Conservation (phyloP, 768 basidiomycete genomes). For the Mrakia blollopis region DNA sequence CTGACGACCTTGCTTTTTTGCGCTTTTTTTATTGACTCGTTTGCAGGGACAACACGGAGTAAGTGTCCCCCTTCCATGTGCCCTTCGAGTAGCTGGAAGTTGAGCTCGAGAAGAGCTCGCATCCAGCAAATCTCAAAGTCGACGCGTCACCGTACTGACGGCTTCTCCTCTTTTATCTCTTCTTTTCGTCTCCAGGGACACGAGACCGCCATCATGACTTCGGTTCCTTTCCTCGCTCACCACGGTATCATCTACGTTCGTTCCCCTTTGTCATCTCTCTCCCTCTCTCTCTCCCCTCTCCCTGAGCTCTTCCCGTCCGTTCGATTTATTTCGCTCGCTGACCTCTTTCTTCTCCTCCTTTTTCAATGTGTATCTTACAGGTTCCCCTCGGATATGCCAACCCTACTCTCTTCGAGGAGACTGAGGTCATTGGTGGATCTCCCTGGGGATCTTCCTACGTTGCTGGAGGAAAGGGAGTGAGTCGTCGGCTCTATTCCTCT, state of each 20-base stretch:
- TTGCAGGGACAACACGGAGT: conserved; percentile 11
- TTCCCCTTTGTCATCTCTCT: too few species aligned
- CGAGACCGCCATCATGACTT: conserved; percentile 27
- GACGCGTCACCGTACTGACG: too few species aligned
- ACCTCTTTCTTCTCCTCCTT: too few species aligned
- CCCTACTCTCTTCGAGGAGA: conserved; percentile 8
- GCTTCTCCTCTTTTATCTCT: background rate
- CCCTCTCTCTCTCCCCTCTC: too few species aligned
- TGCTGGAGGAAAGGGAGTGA: conserved; percentile 23
- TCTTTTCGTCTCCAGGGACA: conserved; percentile 4
- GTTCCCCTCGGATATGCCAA: conserved; percentile 20
- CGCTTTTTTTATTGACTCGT: background rate
- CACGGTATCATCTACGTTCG: conserved; percentile 28
- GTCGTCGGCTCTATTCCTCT: too few species aligned
- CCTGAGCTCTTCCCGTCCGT: too few species aligned
- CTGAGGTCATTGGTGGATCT: conserved; percentile 30
- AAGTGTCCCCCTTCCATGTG: background rate
- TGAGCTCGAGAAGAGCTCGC: too few species aligned
- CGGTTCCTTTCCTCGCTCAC: conserved; percentile 9
- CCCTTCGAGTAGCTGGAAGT: too few species aligned
- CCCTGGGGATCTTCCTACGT: conserved; percentile 28
- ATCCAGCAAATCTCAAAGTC: too few species aligned
- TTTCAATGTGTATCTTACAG: too few species aligned
- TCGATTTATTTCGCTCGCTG: too few species aligned
- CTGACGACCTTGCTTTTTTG: background rate